Conservation (phyloP, 768 basidiomycete species). For the Naganishia randhawae region DNA sequence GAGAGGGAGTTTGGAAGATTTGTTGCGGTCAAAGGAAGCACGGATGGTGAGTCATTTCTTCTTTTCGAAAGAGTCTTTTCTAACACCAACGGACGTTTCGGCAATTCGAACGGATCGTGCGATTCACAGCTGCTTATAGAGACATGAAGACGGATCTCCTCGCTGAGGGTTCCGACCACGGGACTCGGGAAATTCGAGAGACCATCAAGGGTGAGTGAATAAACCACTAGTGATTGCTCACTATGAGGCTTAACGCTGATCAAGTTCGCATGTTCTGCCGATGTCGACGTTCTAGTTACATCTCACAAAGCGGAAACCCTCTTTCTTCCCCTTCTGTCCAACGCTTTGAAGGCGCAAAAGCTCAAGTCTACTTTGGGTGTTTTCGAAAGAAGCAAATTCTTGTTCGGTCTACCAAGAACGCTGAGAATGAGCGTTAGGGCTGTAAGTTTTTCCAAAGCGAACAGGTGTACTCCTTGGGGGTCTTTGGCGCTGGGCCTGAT, state of each 20-base stretch:
- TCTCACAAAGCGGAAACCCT: slow-evolving; percentile 90
- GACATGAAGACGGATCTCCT: slow-evolving; percentile 91
- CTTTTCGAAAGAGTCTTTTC: not conserved
- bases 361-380: slow-evolving; percentile 87
- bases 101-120: not conserved
- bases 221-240: not conserved
- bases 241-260: slow-evolving; percentile 1
- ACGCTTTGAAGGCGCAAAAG: slow-evolving; percentile 88
- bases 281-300: slow-evolving; percentile 59
- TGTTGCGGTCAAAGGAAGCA: slow-evolving; percentile 92
- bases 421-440: slow-evolving; percentile 84
- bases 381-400: slow-evolving; percentile 94
- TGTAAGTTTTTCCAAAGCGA: slow-evolving; percentile 56
- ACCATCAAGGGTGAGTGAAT: slow-evolving; percentile 70
- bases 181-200: slow-evolving; percentile 73
- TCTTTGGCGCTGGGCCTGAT: slow-evolving; percentile 4
- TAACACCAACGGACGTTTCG: not conserved
- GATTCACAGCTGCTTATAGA: slow-evolving; percentile 67
- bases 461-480: not conserved
- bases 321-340: slow-evolving; percentile 92
- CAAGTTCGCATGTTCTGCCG: not conserved
- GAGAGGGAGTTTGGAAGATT: slow-evolving; percentile 98
- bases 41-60: slow-evolving; percentile 64
- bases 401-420: slow-evolving; percentile 93
- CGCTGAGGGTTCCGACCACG: slow-evolving; percentile 71